Evolutionary conservation across 2,329 filamentous ascomycete species (phyloP).

Genomic region (Penicillium sp.): DNA sequence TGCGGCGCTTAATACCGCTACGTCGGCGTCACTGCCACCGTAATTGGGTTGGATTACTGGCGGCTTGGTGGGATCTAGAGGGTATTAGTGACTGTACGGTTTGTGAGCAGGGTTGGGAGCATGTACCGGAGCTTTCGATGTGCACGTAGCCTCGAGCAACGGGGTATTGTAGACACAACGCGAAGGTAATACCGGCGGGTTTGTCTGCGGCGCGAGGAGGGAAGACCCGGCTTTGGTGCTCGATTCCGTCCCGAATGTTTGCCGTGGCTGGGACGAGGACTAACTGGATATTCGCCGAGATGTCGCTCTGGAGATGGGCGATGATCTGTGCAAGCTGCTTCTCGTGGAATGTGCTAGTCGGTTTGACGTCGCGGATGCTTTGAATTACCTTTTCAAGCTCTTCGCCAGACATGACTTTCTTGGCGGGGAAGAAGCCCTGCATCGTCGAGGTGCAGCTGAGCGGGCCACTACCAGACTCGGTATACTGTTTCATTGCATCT

Average conservation of each 20-base stretch:
- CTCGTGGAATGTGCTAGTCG: constrained; percentile 13
- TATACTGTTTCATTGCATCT: constrained; percentile 11
- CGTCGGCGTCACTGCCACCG: constrained; percentile 15
- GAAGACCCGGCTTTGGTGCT: constrained; percentile 13
- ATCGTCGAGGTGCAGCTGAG: constrained; percentile 7
- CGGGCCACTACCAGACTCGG: constrained; percentile 3
- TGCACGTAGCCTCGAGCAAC: constrained; percentile 24
- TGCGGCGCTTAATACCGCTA: constrained; percentile 17
- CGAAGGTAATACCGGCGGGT: constrained; percentile 13
- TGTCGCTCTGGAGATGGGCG: constrained; percentile 9
- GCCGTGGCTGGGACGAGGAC: constrained; percentile 8
- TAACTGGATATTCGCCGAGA: constrained; percentile 16
- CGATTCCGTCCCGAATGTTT: constrained; percentile 1
- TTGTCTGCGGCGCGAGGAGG: constrained; percentile 1
- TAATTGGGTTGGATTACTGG: constrained; percentile 21
- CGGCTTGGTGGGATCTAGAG: constrained; percentile 14
- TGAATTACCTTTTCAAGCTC: constrained; percentile 12
- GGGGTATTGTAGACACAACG: constrained; percentile 20
- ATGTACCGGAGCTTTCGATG: constrained; percentile 12
- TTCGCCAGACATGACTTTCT: constrained; percentile 8
- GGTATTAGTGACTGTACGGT: not conserved
- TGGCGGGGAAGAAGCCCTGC: constrained; percentile 17
- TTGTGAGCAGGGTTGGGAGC: not conserved
- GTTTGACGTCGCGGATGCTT: constrained; percentile 15
- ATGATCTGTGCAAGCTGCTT: constrained; percentile 15